phyloP scores from a whole-genome alignment of 2,329 filamentous ascomycete species.

The Cladosporium sp. region DNA sequence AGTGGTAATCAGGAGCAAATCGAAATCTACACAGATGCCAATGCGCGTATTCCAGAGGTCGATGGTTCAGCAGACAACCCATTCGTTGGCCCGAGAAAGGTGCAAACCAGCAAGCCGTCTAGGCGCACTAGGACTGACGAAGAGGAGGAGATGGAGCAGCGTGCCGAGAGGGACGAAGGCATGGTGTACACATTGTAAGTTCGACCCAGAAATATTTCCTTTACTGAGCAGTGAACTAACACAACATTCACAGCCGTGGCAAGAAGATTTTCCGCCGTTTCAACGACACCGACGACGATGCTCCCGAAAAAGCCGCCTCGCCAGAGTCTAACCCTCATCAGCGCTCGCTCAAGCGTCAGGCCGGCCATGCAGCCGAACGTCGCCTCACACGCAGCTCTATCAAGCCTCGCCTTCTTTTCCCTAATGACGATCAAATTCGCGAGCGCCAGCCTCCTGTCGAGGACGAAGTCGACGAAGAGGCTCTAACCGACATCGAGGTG shows the following conservation, averaged over 20 bases:
- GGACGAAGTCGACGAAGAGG: slow-evolving; percentile 31
- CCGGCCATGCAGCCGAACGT: slow-evolving; percentile 37
- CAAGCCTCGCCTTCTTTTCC: slow-evolving; percentile 69
- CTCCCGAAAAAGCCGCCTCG: slow-evolving; percentile 18
- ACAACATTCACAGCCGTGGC: slow-evolving; percentile 56
- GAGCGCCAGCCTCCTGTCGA: slow-evolving; percentile 30
- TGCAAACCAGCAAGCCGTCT: slow-evolving; percentile 35
- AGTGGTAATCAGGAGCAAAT: slow-evolving; percentile 44
- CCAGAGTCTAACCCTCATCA: slow-evolving; percentile 14
- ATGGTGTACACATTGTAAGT: slow-evolving; percentile 75
- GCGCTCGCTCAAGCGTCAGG: slow-evolving; percentile 32
- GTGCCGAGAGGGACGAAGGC: slow-evolving; percentile 62
- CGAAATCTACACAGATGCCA: slow-evolving; percentile 71
- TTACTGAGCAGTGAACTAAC: slow-evolving; percentile 23
- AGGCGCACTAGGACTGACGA: slow-evolving; percentile 47
- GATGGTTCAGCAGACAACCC: slow-evolving; percentile 67
- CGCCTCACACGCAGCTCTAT: slow-evolving; percentile 63
- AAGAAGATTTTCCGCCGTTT: slow-evolving; percentile 74
- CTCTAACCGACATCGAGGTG: slow-evolving; percentile 44
- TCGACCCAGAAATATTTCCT: slow-evolving; percentile 1
- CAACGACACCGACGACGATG: slow-evolving; percentile 34
- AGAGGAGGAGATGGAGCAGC: slow-evolving; percentile 57
- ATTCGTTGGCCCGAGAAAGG: slow-evolving; percentile 55
- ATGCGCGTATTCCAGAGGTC: slow-evolving; percentile 65
- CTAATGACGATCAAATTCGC: slow-evolving; percentile 45